phyloP scores from a whole-genome alignment of 2,329 filamentous ascomycete species.

The Paecilomyces dactylethromorphus region DNA sequence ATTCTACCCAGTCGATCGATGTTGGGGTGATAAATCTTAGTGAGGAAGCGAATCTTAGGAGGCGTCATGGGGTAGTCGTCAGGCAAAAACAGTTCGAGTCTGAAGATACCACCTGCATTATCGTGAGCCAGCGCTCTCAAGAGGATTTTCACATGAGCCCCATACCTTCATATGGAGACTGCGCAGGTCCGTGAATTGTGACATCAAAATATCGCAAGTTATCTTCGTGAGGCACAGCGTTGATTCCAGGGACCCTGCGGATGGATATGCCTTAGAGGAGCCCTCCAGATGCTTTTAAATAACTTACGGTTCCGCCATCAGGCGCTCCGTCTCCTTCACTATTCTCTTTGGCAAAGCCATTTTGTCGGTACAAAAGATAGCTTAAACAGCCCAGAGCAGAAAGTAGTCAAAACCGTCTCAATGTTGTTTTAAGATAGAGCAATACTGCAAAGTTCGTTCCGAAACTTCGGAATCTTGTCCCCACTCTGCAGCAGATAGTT shows the following conservation, averaged over 20 bases:
- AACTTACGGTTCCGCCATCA: slow-evolving; percentile 90
- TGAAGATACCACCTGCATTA: slow-evolving; percentile 70
- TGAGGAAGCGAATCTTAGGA: slow-evolving; percentile 95
- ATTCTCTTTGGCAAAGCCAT: slow-evolving; percentile 90
- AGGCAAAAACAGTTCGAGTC: slow-evolving; percentile 92
- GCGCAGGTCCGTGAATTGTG: slow-evolving; percentile 83
- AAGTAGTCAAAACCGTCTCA: neutral
- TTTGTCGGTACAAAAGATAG: slow-evolving; percentile 12
- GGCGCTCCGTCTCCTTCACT: slow-evolving; percentile 94
- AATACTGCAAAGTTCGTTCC: neutral
- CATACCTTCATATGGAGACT: slow-evolving; percentile 90
- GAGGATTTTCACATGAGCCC: slow-evolving; percentile 6
- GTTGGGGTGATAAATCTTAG: slow-evolving; percentile 98
- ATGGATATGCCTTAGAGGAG: neutral
- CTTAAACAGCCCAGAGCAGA: neutral
- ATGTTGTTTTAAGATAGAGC: neutral
- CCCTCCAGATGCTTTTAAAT: slow-evolving; percentile 1
- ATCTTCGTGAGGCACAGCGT: slow-evolving; percentile 89
- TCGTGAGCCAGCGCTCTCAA: slow-evolving; percentile 3
- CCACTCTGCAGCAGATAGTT: neutral
- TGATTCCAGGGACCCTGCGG: slow-evolving; percentile 84
- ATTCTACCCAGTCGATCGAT: slow-evolving; percentile 97
- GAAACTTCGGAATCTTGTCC: neutral
- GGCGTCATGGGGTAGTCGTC: slow-evolving; percentile 99
- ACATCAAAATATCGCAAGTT: slow-evolving; percentile 98